phyloP scores from a whole-genome alignment of 1,139 yeast genomes.

The Kazachstania sp. region DNA sequence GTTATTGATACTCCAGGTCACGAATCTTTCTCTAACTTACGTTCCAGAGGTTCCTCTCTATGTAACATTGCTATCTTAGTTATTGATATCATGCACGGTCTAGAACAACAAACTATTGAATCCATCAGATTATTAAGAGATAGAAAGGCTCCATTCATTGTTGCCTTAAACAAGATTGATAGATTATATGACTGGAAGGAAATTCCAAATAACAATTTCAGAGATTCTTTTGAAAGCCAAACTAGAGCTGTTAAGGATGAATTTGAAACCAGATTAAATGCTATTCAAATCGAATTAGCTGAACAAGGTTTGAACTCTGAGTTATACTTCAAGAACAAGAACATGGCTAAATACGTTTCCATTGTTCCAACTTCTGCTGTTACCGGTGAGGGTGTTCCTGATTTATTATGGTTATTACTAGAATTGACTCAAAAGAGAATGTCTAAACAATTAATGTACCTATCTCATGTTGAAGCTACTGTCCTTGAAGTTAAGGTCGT shows the following conservation, averaged over 20 bases:
- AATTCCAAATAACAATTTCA: conserved; percentile 86
- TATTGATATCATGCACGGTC: conserved; percentile 97
- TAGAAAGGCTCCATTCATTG: conserved; percentile 95
- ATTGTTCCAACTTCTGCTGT: conserved; percentile 98
- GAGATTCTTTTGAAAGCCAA: conserved; percentile 85
- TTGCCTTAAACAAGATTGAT: conserved; percentile 94
- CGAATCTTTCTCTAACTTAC: conserved; percentile 95
- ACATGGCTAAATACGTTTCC: conserved; percentile 85
- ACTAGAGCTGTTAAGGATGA: conserved; percentile 79
- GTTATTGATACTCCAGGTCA: conserved; percentile 99
- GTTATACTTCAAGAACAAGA: conserved; percentile 89
- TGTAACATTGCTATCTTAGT: conserved; percentile 99
- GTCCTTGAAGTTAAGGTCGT: conserved; percentile 96
- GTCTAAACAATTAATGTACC: conserved; percentile 97
- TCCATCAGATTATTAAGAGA: conserved; percentile 87
- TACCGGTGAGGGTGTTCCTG: conserved; percentile 99
- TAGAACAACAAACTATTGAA: conserved; percentile 95
- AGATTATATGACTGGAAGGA: conserved; percentile 92
- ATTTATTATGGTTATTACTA: conserved; percentile 87
- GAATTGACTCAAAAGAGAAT: conserved; percentile 97
- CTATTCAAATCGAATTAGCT: conserved; percentile 83
- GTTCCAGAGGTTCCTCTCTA: conserved; percentile 97
- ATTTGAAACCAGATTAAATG: conserved; percentile 77
- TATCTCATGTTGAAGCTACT: conserved; percentile 85
- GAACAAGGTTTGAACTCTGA: conserved; percentile 99